Evolutionary conservation across 768 basidiomycete species (phyloP), one percentile per base, ranked within the genome.

Genomic region (Suillus lakei): DNA sequence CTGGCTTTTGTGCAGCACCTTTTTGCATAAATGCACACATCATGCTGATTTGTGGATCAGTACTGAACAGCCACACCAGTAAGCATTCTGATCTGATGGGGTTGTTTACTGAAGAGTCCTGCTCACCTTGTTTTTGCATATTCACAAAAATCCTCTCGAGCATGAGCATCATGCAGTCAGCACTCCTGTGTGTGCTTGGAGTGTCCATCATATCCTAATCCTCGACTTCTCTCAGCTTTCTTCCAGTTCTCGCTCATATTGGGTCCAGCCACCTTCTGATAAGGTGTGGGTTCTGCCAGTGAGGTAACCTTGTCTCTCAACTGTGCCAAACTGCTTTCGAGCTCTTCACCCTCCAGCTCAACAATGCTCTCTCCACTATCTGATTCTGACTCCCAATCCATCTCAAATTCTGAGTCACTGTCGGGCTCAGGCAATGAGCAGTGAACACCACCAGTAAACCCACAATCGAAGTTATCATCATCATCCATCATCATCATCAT

Each of bases 41-140:
- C 50, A 50, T 50, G 50, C 50, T 50, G 1, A 50, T 50, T 28
- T 50, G 50, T 28, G 48, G 26, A 50, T 50, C 5, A 13, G 48
- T 50, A 50, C 48, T 50, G 48, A 50, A 50, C 23, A 50, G 48
- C 48, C 48, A 15, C 13, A 15, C 48, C 15, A 26, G 48, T 50
- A 50, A 50, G 48, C 3, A 8, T 50, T 50, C 13, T 15, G 48
- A 26, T 50, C 48, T 48, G 46, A 48, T 23, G 5, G 46, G 23
- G 23, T 48, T 26, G 3, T 50, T 50, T 26, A 50, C 23, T 50
- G 48, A 50, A 15, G 48, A 50, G 48, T 50, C 13, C 23, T 50
- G 48, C 48, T 50, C 48, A 50, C 48, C 48, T 50, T 50, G 48
- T 50, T 26, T 50, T 50, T 18, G 26, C 50, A 50, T 50, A 50